Base-by-base conservation (phyloP, 495 filamentous ascomycete genomes). In the Achaetomiella virescens region DNA sequence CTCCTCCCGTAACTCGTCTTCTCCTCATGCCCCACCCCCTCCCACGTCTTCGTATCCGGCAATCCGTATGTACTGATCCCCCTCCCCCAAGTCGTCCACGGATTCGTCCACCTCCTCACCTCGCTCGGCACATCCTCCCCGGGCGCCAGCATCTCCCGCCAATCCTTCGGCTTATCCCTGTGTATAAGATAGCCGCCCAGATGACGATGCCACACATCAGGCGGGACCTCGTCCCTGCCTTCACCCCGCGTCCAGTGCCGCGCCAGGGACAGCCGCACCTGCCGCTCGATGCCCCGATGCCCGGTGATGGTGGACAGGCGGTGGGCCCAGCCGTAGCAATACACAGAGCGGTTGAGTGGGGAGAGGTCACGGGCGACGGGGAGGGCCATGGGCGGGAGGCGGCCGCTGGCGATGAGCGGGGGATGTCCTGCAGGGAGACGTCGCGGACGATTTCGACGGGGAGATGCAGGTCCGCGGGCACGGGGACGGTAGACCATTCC, bases 31-130 rank as follows among this genome's bases (percentile, higher is more conserved):
- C 67, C 67, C 12, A 70, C 59, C 0, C 67, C 67, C 22, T 64
- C 63, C 67, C 67, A 70, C 21, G 66, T 67, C 55, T 67, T 70
- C 0, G 67, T 67, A 31, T 70, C 67, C 14, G 67, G 67, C 41
- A 70, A 29, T 5, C 67, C 67, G 27, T 67, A 65, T 0, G 64
- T 65, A 31, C 64, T 67, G 35, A 70, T 69, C 6, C 67, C 67
- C 6, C 67, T 24, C 0, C 67, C 67, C 67, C 67, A 70, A 0
- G 67, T 70, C 22, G 61, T 68, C 66, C 66, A 70, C 0, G 66
- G 64, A 3, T 57, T 54, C n/a, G 67, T 65, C 67, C 67, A 70
- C 2, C 58, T 56, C 8, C 36, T 18, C 25, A 70, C 45, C 37
- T 70, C 66, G 1, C 14, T 11, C 0, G 66, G 67, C 12, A 70